Evolutionary conservation across 2,329 filamentous ascomycete species (phyloP), one percentile per base, ranked within the genome.

Genomic region (Penicillium sp.): DNA sequence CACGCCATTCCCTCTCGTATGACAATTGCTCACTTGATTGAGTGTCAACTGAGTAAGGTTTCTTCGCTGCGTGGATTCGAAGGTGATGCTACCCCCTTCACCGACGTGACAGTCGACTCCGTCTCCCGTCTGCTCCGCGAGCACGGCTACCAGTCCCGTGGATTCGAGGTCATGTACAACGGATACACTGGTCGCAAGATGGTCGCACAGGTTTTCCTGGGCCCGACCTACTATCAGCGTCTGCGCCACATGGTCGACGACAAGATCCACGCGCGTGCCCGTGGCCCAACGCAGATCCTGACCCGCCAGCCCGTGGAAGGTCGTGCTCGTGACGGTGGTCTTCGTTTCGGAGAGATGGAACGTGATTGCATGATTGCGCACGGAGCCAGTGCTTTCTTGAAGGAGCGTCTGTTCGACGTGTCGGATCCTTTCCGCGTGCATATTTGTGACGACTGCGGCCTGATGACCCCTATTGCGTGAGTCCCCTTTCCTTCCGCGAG

Each of bases 351-450:
- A 86, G 94, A 99, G 81, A 99, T 99, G 94, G 95, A 99, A 77
- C 93, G 95, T 79, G 95, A 99, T 84, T 99, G 94, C 74, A 99
- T 99, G 94, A 99, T 99, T 79, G 91, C 95, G n/a, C 95, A 99
- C 72, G 94, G 94, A 70, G 94, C 95, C 3, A 93, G 90, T 49
- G 88, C 92, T 1, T 99, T 99, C 83, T 77, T 99, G 69, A 99
- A 99, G 78, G 94, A 99, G 80, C 85, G 94, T 67, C 77, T 99
- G 53, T 96, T 99, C 67, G 93, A 97, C 72, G 94, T 99, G 46
- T 96, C 90, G 48, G 94, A 99, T 78, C 93, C 94, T 34, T 99
- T 97, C 83, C 84, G 92, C 73, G 94, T 99, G 54, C 94, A 99
- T 75, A 88, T 99, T 67, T 99, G 94, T 78, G 94, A 99, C 76